A percentile compares a stretch with the other conserved stretches of the same genome.
Evolutionary conservation across 1,284 basidiomycete species (phyloP).

Genomic region (Irpex sp.): DNA sequence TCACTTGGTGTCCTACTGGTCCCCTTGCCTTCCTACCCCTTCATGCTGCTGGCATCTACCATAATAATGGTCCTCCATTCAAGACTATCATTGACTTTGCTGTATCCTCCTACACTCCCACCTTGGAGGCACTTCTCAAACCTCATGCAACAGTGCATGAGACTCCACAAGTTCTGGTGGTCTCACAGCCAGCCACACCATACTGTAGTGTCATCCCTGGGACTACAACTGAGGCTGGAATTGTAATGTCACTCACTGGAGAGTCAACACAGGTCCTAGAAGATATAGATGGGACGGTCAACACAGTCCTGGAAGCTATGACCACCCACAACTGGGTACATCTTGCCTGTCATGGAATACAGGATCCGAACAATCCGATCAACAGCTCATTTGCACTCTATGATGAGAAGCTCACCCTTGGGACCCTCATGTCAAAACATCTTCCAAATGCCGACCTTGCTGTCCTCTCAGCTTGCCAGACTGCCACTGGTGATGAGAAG

Average conservation of each 20-base stretch:
- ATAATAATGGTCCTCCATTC: background rate
- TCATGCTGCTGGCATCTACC: background rate
- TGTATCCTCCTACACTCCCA: background rate
- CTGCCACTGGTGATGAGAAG: too few relatives aligned
- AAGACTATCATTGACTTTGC: background rate
- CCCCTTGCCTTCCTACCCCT: background rate
- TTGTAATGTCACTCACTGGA: background rate
- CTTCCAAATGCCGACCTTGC: too few relatives aligned
- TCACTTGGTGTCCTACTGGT: background rate
- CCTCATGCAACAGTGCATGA: background rate
- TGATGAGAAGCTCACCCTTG: constrained; percentile 8
- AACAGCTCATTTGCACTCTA: constrained; percentile 14
- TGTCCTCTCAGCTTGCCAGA: too few relatives aligned
- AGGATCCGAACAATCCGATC: constrained; percentile 8
- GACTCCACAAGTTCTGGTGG: background rate
- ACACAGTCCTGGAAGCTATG: constrained; percentile 7
- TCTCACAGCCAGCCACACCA: background rate
- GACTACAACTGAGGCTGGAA: background rate
- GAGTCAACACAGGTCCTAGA: background rate
- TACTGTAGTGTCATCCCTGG: background rate
- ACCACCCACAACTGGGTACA: constrained; percentile 13
- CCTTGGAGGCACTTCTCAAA: background rate
- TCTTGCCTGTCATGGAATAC: constrained; percentile 17
- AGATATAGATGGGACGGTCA: background rate
- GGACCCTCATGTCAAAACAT: constrained; percentile 5